These are phyloP conservation scores for Persicaria maculosa DNA, from an alignment of 148 eudicot genomes.

Conservation along the genomic window DNA sequence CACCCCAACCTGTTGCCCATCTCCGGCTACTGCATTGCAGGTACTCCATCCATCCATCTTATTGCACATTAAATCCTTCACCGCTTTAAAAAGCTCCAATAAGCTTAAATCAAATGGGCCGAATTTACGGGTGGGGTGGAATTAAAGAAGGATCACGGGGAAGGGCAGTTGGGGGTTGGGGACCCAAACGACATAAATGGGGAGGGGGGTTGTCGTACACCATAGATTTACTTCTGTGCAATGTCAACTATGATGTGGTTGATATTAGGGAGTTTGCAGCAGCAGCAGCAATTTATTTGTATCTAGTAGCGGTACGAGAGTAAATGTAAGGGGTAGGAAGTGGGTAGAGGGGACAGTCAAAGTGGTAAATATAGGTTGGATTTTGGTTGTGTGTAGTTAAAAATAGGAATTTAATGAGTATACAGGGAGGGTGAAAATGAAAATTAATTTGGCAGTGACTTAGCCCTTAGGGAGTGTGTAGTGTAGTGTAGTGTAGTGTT, in stretches of 20 bases:
- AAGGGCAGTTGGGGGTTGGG: conserved; percentile 3
- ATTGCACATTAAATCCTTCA: no score
- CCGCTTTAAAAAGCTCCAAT: no score
- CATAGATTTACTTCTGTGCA: background rate
- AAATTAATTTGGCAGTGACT: background rate
- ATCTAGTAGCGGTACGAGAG: background rate
- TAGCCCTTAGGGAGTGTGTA: no score
- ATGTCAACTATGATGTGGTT: no score
- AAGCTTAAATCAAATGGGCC: background rate
- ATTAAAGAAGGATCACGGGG: background rate
- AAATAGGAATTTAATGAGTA: no score
- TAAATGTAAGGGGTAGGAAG: background rate
- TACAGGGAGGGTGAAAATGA: background rate
- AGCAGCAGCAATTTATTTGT: background rate
- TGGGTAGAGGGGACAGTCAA: no score
- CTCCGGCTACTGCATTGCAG: conserved; percentile 95
- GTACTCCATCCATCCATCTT: conserved; percentile 19
- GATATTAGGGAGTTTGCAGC: no score
- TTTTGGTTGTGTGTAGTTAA: background rate
- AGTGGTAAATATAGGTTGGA: background rate
- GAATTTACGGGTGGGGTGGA: background rate
- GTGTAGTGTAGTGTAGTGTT: background rate
- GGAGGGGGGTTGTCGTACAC: conserved; percentile 3
- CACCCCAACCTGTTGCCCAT: conserved; percentile 86
- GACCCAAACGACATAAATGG: background rate